Conservation (phyloP, 2,329 filamentous ascomycete species). For the Colletotrichum scovillei region DNA sequence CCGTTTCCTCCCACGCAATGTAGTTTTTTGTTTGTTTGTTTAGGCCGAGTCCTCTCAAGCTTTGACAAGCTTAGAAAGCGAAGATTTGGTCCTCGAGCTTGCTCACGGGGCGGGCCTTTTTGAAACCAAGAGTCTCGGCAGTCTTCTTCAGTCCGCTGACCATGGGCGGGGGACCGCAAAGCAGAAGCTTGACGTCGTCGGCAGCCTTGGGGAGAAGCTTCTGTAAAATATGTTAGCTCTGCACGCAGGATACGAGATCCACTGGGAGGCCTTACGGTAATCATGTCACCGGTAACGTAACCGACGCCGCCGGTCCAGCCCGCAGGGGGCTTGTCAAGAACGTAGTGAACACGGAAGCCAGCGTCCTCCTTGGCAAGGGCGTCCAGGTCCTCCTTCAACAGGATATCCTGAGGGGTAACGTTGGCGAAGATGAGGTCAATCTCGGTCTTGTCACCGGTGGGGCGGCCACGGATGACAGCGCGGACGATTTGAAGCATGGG, state of each 20-base stretch:
- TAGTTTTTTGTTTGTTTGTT: neutral
- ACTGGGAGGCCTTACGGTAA: constrained; percentile 70
- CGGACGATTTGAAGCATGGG: constrained; percentile 98
- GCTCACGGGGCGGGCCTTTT: constrained; percentile 94
- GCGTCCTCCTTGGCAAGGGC: constrained; percentile 79
- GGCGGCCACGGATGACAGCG: constrained; percentile 85
- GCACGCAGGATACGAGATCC: constrained; percentile 40
- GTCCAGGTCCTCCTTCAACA: constrained; percentile 93
- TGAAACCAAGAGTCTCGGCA: constrained; percentile 86
- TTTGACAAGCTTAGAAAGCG: constrained; percentile 71
- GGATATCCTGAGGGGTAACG: constrained; percentile 90
- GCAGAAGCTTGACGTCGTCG: constrained; percentile 88
- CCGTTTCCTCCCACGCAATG: no score
- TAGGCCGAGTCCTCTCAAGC: neutral
- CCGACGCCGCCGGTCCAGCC: constrained; percentile 93
- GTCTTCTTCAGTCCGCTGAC: constrained; percentile 97
- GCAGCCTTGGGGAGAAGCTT: constrained; percentile 85
- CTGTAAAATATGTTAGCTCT: constrained; percentile 53
- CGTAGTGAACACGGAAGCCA: constrained; percentile 90
- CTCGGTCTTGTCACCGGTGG: constrained; percentile 84
- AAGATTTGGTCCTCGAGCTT: constrained; percentile 99
- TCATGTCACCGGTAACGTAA: constrained; percentile 96
- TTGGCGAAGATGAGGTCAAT: constrained; percentile 98
- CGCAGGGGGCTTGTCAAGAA: constrained; percentile 94
- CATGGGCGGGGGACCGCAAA: constrained; percentile 98